These are phyloP conservation scores for Nicotiana tomentosiformis DNA, from an alignment of 257 asterid species.

Conservation along the genomic window DNA sequence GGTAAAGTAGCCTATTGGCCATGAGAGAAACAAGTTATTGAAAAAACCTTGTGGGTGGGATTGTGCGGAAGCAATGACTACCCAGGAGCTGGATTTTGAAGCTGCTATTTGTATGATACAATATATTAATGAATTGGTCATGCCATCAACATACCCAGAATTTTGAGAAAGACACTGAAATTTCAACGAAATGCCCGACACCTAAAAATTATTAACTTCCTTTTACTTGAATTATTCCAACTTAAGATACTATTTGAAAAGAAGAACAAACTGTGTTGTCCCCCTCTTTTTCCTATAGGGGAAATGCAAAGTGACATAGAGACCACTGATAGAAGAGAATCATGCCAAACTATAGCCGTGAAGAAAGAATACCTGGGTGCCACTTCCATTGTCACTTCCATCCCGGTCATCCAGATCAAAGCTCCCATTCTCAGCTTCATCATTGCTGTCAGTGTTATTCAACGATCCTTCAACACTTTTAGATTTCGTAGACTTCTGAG, in stretches of 20 bases:
- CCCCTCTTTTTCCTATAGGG: neutral
- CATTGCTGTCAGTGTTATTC: conserved; percentile 27
- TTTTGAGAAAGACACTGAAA: neutral
- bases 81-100: neutral
- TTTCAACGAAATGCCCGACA: neutral
- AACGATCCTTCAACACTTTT: conserved; percentile 28
- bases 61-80: neutral
- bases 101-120: neutral
- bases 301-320: neutral
- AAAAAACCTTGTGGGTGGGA: neutral
- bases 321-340: neutral
- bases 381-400: conserved; percentile 48
- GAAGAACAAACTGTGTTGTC: neutral
- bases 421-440: conserved; percentile 37
- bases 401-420: conserved; percentile 26
- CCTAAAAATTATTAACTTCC: neutral
- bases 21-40: neutral
- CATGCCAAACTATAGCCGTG: neutral
- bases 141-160: neutral
- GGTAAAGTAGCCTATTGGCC: neutral
- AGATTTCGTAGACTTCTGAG: conserved; percentile 32
- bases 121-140: neutral
- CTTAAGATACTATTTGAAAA: neutral
- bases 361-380: conserved; percentile 36
- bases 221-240: neutral